Evolutionary conservation across 2,329 filamentous ascomycete genomes (phyloP).

Genomic region (Colletotrichum somersetense): DNA sequence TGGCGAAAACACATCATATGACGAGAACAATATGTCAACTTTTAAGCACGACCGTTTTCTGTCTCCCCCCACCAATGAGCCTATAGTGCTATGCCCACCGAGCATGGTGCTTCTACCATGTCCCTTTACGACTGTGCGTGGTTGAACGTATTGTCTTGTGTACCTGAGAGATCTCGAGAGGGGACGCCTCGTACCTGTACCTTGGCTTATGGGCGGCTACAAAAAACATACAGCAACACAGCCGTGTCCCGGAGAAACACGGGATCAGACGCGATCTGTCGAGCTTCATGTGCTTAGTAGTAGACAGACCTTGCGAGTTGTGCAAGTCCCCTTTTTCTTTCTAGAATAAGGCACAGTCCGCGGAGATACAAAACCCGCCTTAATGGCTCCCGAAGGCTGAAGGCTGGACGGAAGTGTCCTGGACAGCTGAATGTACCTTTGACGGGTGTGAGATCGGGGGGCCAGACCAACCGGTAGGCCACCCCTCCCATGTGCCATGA

Average conservation of each 20-base stretch:
- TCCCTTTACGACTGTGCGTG: too few relatives aligned
- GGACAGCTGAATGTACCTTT: background rate
- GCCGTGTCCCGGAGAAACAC: background rate
- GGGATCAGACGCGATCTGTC: background rate
- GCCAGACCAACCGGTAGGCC: too few relatives aligned
- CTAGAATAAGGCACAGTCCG: background rate
- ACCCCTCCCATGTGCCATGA: background rate
- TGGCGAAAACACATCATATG: background rate
- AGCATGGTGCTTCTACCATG: too few relatives aligned
- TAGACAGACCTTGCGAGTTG: background rate
- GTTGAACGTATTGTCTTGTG: too few relatives aligned
- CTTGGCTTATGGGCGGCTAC: too few relatives aligned
- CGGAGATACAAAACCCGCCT: background rate
- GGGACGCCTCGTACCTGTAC: too few relatives aligned
- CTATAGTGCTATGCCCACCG: too few relatives aligned
- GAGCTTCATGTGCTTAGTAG: background rate
- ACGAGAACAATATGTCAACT: too few relatives aligned
- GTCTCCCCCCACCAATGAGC: too few relatives aligned
- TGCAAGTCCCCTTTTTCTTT: background rate
- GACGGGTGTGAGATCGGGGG: too few relatives aligned
- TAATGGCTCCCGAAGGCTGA: background rate
- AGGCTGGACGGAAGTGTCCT: background rate
- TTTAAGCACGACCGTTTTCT: too few relatives aligned
- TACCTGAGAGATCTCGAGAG: too few relatives aligned
- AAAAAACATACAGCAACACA: background rate